Evolutionary conservation across 2,329 filamentous ascomycete species (phyloP), one percentile per base, ranked within the genome.

Genomic region (Cucurbitaria berberidis): DNA sequence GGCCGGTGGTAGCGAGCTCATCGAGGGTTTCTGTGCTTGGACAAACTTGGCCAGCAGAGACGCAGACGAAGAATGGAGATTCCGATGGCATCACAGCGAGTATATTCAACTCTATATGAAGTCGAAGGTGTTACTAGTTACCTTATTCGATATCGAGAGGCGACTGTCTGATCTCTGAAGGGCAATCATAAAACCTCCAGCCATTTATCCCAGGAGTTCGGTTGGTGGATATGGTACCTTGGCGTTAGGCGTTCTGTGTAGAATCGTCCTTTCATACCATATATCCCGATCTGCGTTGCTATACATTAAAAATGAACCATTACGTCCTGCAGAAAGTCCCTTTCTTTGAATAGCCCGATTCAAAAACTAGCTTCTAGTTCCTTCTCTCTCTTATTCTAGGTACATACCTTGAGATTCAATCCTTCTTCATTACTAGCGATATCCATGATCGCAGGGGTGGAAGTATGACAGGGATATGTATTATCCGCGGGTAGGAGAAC

Each of bases 401-500:
- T n/a, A n/a, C n/a, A n/a, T n/a, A n/a, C n/a, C n/a, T n/a, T n/a
- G n/a, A n/a, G n/a, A n/a, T n/a, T n/a, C n/a, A n/a, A n/a, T n/a
- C n/a, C n/a, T n/a, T n/a, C 15, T 10, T n/a, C 13, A 15, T 34
- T 16, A 16, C 15, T n/a, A 34, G 8, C 30, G 4, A 34, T 15
- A 16, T n/a, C 30, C 30, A 15, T 5, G 30, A 16, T n/a, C 15
- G 30, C 15, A 6, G 5, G 15, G 30, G 30, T 34, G 5, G 15
- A 34, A 10, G 15, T 42, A 42, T 29, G 24, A n/a, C 40, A 22
- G 36, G 30, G 35, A 24, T 45, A 6, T 26, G n/a, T 43, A 10
- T 41, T 56, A 53, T 50, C 53, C 30, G 36, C 30, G 42, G 42
- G 30, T n/a, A 49, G 40, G 40, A 40, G 30, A 32, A 11, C 41